Conservation (phyloP, 495 filamentous ascomycete genomes). For the Aspergillus indologenus region DNA sequence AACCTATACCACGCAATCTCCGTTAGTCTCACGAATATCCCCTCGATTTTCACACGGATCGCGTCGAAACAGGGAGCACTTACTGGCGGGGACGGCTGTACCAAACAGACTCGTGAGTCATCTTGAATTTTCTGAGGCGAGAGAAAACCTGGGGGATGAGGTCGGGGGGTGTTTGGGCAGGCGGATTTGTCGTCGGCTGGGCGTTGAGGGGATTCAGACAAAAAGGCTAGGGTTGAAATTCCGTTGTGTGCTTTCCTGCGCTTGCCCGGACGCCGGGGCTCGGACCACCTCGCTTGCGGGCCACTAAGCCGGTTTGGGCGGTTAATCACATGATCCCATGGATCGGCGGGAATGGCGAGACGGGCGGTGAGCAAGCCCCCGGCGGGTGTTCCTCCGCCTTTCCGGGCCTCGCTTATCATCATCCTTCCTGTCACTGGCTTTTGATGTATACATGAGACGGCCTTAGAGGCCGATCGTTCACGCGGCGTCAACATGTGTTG, state of each 20-base stretch:
- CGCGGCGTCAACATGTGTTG: no score
- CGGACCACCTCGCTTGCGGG: slow-evolving; percentile 38
- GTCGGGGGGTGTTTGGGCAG: slow-evolving; percentile 36
- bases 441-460: no score
- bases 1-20: slow-evolving; percentile 30
- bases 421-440: not conserved
- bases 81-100: slow-evolving; percentile 95
- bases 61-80: slow-evolving; percentile 11
- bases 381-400: no score
- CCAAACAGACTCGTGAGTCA: slow-evolving; percentile 99
- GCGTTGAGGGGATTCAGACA: slow-evolving; percentile 32
- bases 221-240: slow-evolving; percentile 40
- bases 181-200: slow-evolving; percentile 38
- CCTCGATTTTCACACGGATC: no score
- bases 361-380: not conserved
- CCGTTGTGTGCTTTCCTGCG: slow-evolving; percentile 39
- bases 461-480: no score
- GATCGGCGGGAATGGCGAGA: not conserved
- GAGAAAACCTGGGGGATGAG: slow-evolving; percentile 29
- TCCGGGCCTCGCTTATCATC: not conserved
- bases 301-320: slow-evolving; percentile 27
- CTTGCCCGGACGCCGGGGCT: slow-evolving; percentile 29
- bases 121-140: slow-evolving; percentile 50
- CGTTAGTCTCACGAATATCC: slow-evolving; percentile 14
- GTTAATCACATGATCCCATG: slow-evolving; percentile 17